Evolutionary conservation across 2,329 filamentous ascomycete genomes (phyloP).

Genomic region (Dothiorella sarmentorum): DNA sequence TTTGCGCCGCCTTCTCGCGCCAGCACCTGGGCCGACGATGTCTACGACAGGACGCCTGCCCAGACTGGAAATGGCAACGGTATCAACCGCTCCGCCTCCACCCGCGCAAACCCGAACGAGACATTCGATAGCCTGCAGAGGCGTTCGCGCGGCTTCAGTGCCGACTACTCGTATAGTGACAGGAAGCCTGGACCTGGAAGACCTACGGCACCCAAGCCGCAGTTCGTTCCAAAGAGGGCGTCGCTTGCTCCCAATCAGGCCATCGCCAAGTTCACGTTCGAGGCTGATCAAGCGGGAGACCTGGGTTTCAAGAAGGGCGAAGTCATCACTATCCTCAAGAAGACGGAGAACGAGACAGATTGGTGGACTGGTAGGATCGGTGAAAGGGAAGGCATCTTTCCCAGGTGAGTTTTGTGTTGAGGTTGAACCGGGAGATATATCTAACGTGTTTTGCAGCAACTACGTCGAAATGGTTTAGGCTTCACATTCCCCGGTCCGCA

Average conservation of each 20-base stretch:
- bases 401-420: conserved; percentile 55
- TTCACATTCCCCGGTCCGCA: not conserved
- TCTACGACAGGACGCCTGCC: conserved; percentile 60
- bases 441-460: conserved; percentile 30
- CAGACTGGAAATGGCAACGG: conserved; percentile 26
- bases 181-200: conserved; percentile 61
- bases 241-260: conserved; percentile 68
- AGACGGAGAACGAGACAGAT: conserved; percentile 88
- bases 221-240: conserved; percentile 57
- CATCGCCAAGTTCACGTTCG: conserved; percentile 88
- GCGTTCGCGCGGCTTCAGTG: conserved; percentile 38
- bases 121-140: conserved; percentile 48
- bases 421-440: not conserved
- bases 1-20: conserved; percentile 55
- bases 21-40: conserved; percentile 71
- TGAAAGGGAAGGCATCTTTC: conserved; percentile 84
- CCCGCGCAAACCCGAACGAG: conserved; percentile 47
- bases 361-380: conserved; percentile 98
- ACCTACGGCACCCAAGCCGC: conserved; percentile 85
- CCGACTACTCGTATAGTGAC: conserved; percentile 55
- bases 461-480: conserved; percentile 38
- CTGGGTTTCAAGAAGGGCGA: conserved; percentile 97
- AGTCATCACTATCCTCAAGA: conserved; percentile 89
- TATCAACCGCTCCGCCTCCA: conserved; percentile 50
- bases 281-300: conserved; percentile 88